These are phyloP conservation scores for Blastobotrys elegans DNA, from an alignment of 1,139 yeast genomes.

Conservation along the genomic window DNA sequence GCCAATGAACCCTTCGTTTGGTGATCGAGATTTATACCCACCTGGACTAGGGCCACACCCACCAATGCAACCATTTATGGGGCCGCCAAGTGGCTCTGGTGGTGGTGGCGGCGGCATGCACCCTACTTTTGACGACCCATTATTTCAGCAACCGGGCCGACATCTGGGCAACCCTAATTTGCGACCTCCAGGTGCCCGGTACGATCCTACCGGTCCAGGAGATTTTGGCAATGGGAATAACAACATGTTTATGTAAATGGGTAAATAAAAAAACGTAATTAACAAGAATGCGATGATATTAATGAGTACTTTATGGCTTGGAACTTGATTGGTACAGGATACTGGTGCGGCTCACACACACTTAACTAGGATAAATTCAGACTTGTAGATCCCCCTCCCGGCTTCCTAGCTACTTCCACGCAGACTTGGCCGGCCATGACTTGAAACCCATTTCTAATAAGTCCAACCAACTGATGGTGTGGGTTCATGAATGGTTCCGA, in stretches of 20 bases:
- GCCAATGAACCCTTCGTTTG: slow-evolving; percentile 18
- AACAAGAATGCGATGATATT: too few species aligned
- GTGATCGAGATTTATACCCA: slow-evolving; percentile 40
- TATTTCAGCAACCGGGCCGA: slow-evolving; percentile 26
- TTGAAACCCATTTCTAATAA: too few species aligned
- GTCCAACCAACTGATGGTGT: too few species aligned
- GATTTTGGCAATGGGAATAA: slow-evolving; percentile 7
- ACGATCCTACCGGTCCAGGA: slow-evolving; percentile 31
- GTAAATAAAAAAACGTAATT: too few species aligned
- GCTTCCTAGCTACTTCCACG: too few species aligned
- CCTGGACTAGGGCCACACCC: slow-evolving; percentile 36
- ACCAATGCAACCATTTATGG: slow-evolving; percentile 26
- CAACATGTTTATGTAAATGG: slow-evolving; percentile 8
- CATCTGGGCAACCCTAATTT: slow-evolving; percentile 20
- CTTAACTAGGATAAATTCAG: too few species aligned
- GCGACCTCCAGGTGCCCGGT: slow-evolving; percentile 39
- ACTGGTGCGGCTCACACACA: too few species aligned
- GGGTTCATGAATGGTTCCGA: too few species aligned
- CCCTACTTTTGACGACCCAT: slow-evolving; percentile 29
- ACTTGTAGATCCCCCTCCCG: too few species aligned
- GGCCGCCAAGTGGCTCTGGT: slow-evolving; percentile 7
- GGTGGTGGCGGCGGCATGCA: slow-evolving; percentile 35
- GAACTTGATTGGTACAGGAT: too few species aligned
- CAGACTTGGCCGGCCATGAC: too few species aligned
- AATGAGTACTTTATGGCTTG: too few species aligned